Percentiles rank a stretch among this genome's conserved stretches.
Conservation (phyloP, 805 yeast genomes). For the Hanseniaspora meyeri region DNA sequence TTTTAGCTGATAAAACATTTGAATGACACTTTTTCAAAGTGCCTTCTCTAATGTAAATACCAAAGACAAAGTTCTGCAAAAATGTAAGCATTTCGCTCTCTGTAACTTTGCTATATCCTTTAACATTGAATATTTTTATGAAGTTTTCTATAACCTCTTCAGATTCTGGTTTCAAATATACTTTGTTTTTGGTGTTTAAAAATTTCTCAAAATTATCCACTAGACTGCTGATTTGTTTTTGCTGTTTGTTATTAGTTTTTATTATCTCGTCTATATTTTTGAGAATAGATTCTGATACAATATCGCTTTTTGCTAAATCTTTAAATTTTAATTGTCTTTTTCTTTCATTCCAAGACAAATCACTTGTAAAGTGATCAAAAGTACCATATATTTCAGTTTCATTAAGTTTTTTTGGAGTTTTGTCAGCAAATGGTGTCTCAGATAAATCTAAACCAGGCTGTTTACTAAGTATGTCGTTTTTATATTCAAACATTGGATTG, state of each 20-base stretch:
- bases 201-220: not conserved
- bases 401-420: not conserved
- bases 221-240: not conserved
- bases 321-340: conserved; percentile 7
- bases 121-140: not conserved
- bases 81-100: not conserved
- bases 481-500: not conserved
- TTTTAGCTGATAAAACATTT: not conserved
- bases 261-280: conserved; percentile 5
- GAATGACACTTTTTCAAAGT: conserved; percentile 9
- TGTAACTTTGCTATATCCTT: not conserved
- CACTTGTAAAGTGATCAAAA: not conserved
- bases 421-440: not conserved
- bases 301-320: not conserved
- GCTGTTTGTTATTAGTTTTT: not conserved
- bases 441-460: not conserved
- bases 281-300: conserved; percentile 1
- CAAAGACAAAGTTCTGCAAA: conserved; percentile 7
- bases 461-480: not conserved
- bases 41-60: conserved; percentile 11
- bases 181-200: not conserved
- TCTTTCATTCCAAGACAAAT: not conserved
- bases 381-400: conserved; percentile 1
- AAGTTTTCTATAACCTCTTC: not conserved
- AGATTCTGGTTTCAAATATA: not conserved